Evolutionary conservation across 371 early-diverging fungal genomes (phyloP).

Genomic region (Dentiscutata heterogama): DNA sequence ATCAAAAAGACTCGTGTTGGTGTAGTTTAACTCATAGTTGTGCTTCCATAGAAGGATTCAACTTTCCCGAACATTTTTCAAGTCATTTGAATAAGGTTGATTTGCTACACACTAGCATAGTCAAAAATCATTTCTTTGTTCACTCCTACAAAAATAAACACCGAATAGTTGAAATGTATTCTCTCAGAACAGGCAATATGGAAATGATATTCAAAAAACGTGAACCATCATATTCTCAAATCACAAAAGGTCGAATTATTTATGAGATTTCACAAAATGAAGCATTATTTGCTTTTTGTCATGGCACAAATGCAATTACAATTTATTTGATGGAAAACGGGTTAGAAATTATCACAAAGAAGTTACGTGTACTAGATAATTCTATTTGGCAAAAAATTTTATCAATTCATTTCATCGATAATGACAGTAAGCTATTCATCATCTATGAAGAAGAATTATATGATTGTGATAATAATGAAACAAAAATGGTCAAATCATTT

Average conservation of each 20-base stretch:
- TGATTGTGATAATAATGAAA: background rate
- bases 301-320: background rate
- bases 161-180: background rate
- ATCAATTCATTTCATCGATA: conserved; percentile 4
- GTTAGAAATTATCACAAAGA: conserved; percentile 27
- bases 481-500: background rate
- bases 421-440: conserved; percentile 20
- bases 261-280: conserved; percentile 13
- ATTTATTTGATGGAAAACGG: conserved; percentile 39
- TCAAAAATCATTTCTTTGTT: background rate
- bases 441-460: background rate
- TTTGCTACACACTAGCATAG: background rate
- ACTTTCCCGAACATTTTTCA: background rate
- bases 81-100: background rate
- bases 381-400: background rate
- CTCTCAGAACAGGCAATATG: background rate
- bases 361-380: background rate
- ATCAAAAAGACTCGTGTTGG: background rate
- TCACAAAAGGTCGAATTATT: background rate
- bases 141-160: background rate
- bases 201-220: background rate
- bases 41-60: background rate
- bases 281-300: background rate
- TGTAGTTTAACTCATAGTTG: background rate
- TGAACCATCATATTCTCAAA: background rate